Evolutionary conservation across 192 early-diverging fungal species (phyloP), one percentile per base, ranked within the genome.

Genomic region (Podila epigama): DNA sequence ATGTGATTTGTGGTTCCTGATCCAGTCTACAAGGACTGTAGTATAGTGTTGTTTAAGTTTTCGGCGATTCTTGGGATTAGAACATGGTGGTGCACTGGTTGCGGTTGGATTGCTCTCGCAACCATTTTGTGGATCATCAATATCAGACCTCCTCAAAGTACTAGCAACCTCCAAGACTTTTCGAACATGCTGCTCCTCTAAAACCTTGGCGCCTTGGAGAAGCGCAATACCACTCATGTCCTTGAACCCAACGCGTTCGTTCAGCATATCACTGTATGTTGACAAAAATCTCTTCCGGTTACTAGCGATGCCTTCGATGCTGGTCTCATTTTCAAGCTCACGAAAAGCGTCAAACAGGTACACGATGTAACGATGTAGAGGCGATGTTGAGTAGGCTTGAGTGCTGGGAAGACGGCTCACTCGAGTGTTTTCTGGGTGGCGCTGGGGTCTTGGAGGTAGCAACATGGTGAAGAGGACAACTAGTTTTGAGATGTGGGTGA

Each of bases 241-340:
- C 36, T 20, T n/a, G 37, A 37, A 52, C 18, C 5, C 20, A 28
- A 25, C 35, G 8, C 50, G 18, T 4, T 52, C 62, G 16, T 35
- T 33, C 10, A 29, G 62, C 36, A 63, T 39, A 12, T 54, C 51
- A 13, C 15, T 37, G 20, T 53, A 51, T 2, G 22, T 34, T 16
- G 51, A n/a, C 2, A 52, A 34, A 27, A 63, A 63, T 28, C 62
- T 9, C 51, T 54, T 63, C 27, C 62, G n/a, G 51, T 63, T 63
- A 22, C 20, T 16, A 1, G 40, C 9, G 15, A 54, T 51, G 29
- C 35, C 51, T 13, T 31, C 20, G 36, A 63, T 22, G n/a, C 1
- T 28, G 8, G 20, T 4, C n/a, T 52, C 51, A 3, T 16, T 52
- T 1, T 63, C 35, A 11, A 63, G 36, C 15, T 37, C 62, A 0